phyloP scores from a whole-genome alignment of 2,329 filamentous ascomycete species.

The Verticillium nubilum region DNA sequence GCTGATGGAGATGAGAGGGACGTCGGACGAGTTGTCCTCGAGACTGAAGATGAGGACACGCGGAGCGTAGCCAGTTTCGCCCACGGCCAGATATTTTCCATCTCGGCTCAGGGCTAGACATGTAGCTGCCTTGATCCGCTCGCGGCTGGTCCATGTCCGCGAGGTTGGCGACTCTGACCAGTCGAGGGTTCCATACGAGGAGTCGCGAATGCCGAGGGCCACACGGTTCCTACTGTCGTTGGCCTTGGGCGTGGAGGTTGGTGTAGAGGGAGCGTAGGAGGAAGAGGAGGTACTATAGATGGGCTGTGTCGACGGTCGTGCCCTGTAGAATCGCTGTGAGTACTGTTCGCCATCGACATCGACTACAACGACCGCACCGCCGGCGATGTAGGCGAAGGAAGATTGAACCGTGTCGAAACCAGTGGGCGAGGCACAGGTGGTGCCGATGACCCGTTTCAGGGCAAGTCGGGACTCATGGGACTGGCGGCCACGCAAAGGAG shows the following conservation, averaged over 20 bases:
- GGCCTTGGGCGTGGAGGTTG: slow-evolving; percentile 53
- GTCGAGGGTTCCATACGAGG: slow-evolving; percentile 38
- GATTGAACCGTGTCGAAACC: slow-evolving; percentile 78
- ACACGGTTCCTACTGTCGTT: slow-evolving; percentile 58
- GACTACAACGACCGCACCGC: slow-evolving; percentile 87
- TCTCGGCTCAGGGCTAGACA: slow-evolving; percentile 85
- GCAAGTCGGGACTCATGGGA: slow-evolving; percentile 57
- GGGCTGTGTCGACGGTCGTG: slow-evolving; percentile 71
- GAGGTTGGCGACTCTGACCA: slow-evolving; percentile 59
- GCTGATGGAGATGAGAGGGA: slow-evolving; percentile 75
- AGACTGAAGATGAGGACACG: slow-evolving; percentile 87
- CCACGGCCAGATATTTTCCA: slow-evolving; percentile 81
- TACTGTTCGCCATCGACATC: slow-evolving; percentile 64
- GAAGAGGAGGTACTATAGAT: slow-evolving; percentile 41
- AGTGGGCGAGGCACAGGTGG: slow-evolving; percentile 77
- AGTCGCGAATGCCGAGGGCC: slow-evolving; percentile 41
- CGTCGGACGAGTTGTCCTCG: slow-evolving; percentile 72
- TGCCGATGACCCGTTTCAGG: slow-evolving; percentile 82
- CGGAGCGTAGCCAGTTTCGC: slow-evolving; percentile 92
- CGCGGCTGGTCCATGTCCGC: slow-evolving; percentile 80
- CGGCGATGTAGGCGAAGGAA: slow-evolving; percentile 85
- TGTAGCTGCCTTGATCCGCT: slow-evolving; percentile 90
- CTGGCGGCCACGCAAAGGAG: slow-evolving; percentile 48
- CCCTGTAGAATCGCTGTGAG: slow-evolving; percentile 84
- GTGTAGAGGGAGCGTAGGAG: slow-evolving; percentile 42